A percentile compares a stretch with the other conserved stretches of the same genome.
These are phyloP conservation scores for Tuber microsphaerosporum DNA, from an alignment of 495 filamentous ascomycete species.

Conservation along the genomic window DNA sequence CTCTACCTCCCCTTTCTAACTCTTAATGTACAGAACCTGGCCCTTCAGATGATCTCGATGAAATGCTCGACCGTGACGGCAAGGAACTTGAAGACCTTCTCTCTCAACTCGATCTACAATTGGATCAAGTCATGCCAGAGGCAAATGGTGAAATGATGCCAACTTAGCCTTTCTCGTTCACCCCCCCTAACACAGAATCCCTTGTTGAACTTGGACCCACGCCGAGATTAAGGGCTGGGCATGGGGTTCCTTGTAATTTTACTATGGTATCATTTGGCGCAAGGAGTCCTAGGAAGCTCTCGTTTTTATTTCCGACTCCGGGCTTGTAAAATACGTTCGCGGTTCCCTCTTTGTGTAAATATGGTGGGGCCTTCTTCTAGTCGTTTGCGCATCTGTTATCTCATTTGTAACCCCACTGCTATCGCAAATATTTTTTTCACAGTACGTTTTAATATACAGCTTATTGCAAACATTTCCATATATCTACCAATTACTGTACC, in stretches of 20 bases:
- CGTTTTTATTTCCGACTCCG: slow-evolving; percentile 18
- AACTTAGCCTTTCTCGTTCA: not conserved
- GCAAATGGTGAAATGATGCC: not conserved
- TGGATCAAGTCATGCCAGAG: slow-evolving; percentile 20
- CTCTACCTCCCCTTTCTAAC: slow-evolving; percentile 15
- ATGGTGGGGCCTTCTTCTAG: slow-evolving; percentile 26
- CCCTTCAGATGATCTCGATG: slow-evolving; percentile 32
- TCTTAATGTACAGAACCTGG: slow-evolving; percentile 10
- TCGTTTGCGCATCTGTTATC: slow-evolving; percentile 8
- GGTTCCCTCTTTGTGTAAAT: slow-evolving; percentile 23
- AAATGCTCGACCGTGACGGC: slow-evolving; percentile 37
- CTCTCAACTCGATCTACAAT: slow-evolving; percentile 35
- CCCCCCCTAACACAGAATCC: not conserved
- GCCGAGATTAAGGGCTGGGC: not conserved
- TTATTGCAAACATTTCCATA: not conserved
- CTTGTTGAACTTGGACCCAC: not conserved
- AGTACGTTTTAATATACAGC: not conserved
- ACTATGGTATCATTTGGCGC: not conserved
- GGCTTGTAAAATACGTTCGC: slow-evolving; percentile 20
- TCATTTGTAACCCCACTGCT: not conserved
- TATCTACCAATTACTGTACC: slow-evolving; percentile 52
- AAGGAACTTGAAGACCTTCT: slow-evolving; percentile 37
- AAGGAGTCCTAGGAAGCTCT: not conserved
- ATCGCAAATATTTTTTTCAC: not conserved
- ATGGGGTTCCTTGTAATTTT: not conserved